These are phyloP conservation scores for Medicago lupulina DNA, from an alignment of 306 rosid species.

Conservation along the genomic window DNA sequence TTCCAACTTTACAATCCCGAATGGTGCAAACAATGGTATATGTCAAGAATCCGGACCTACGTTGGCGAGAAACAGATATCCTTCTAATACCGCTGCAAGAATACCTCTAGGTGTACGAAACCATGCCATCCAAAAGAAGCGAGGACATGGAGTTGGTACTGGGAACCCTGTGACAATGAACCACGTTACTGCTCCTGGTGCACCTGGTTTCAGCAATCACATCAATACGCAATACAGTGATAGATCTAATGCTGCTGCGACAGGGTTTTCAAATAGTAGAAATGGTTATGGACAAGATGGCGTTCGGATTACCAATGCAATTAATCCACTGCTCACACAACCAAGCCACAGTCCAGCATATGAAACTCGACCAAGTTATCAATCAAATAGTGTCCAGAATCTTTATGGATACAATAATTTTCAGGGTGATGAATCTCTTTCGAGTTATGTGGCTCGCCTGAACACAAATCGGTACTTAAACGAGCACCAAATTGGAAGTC, in stretches of 20 bases:
- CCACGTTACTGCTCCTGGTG: slow-evolving; percentile 21
- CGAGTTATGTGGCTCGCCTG: slow-evolving; percentile 35
- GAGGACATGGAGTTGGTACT: slow-evolving; percentile 31
- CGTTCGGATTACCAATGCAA: slow-evolving; percentile 13
- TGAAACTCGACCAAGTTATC: slow-evolving; percentile 40
- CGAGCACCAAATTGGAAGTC: slow-evolving; percentile 42
- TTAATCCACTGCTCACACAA: slow-evolving; percentile 2
- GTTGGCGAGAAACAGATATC: slow-evolving; percentile 43
- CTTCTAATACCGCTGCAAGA: slow-evolving; percentile 35
- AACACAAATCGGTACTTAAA: slow-evolving; percentile 38
- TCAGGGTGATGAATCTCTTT: slow-evolving; percentile 42
- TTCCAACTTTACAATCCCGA: slow-evolving; percentile 29
- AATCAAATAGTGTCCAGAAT: slow-evolving; percentile 38
- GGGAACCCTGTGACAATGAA: slow-evolving; percentile 29
- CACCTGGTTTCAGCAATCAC: slow-evolving; percentile 40
- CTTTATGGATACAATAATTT: slow-evolving; percentile 30
- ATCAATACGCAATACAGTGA: slow-evolving; percentile 37
- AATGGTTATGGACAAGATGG: slow-evolving; percentile 38
- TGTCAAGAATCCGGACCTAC: slow-evolving; percentile 40
- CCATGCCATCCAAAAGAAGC: slow-evolving; percentile 46
- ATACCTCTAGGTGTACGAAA: slow-evolving; percentile 41
- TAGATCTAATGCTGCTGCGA: slow-evolving; percentile 35
- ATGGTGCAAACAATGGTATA: slow-evolving; percentile 42
- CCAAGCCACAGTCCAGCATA: slow-evolving; percentile 36
- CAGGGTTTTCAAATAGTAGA: slow-evolving; percentile 35